Percentiles rank a stretch among this genome's conserved stretches.
phyloP scores from a whole-genome alignment of 345 rosid species.

The Eucalyptus lansdowneana region DNA sequence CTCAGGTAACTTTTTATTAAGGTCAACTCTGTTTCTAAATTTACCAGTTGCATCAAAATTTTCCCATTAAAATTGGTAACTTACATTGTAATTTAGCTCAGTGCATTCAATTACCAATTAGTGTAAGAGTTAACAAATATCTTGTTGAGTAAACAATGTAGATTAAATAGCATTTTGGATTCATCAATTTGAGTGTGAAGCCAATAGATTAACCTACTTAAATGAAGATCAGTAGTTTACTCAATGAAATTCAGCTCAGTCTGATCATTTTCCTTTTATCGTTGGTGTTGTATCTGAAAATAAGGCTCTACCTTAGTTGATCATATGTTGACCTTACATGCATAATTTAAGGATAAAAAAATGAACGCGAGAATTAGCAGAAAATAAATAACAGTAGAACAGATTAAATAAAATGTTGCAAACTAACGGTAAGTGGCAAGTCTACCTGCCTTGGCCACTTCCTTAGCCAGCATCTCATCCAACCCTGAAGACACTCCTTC shows the following conservation, averaged over 20 bases:
- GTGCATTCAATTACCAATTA: neutral
- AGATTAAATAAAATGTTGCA: neutral
- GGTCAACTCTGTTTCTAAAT: neutral
- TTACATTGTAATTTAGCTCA: neutral
- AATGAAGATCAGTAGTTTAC: neutral
- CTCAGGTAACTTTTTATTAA: neutral
- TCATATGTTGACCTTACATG: neutral
- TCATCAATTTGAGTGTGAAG: neutral
- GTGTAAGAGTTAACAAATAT: neutral
- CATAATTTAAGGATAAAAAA: neutral
- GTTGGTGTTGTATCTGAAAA: neutral
- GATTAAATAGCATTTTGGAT: neutral
- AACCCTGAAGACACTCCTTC: conserved; percentile 40
- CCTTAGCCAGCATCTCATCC: conserved; percentile 70
- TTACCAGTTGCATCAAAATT: neutral
- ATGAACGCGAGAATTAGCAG: neutral
- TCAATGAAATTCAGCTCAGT: neutral
- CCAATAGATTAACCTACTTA: neutral
- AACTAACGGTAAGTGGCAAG: neutral
- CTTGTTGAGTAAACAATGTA: neutral
- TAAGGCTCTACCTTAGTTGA: neutral
- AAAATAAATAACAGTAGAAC: neutral
- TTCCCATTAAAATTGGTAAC: neutral
- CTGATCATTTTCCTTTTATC: neutral
- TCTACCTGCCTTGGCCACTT: conserved; percentile 73